Base-by-base conservation (phyloP, 2,329 filamentous ascomycete genomes). In the Colletotrichum horii region DNA sequence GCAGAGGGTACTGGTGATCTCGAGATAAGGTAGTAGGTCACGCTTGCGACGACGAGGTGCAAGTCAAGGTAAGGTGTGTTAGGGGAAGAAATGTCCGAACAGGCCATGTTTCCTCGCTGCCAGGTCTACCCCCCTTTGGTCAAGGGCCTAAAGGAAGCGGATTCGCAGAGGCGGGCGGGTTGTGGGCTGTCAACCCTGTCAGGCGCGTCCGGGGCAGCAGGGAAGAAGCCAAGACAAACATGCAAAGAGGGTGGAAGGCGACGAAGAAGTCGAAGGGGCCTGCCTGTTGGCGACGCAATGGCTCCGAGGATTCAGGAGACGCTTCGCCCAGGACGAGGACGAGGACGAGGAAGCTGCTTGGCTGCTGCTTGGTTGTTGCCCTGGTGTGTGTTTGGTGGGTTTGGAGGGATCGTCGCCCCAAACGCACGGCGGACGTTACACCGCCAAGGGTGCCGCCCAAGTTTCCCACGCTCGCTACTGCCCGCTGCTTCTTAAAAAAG, bases 401-500 rank as follows among this genome's bases (percentile, higher is more conserved):
- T 48, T 30, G 62, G 38, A 9, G 38, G 38, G 62, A 66, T 66
- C 62, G 11, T 48, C 62, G n/a, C 12, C 62, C 38, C 38, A 24
- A 24, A 8, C 36, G 58, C 34, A 70, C 71, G 32, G 71, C 67
- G 71, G 71, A 74, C 43, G 71, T 74, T 71, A 56, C 71, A 71
- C 64, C 58, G 58, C 66, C 58, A 74, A 74, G 66, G 60, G 66
- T 71, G 66, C 58, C 66, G 60, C 66, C 58, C 60, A 32, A 60
- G 71, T 70, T 70, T 64, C 56, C 34, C 28, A 15, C 43, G 14
- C 43, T 73, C 55, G 55, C 55, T 73, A 55, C 70, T 55, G 28
- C 55, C 38, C 67, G 55, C 36, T 19, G 34, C 55, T 76, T 75
- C 74, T 75, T 75, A 70, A 75, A 76, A 75, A 76, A 75, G 74